Evolutionary conservation across 208 protist genomes (phyloP), one percentile per base, ranked within the genome.

Genomic region (Trypanosoma congolense): DNA sequence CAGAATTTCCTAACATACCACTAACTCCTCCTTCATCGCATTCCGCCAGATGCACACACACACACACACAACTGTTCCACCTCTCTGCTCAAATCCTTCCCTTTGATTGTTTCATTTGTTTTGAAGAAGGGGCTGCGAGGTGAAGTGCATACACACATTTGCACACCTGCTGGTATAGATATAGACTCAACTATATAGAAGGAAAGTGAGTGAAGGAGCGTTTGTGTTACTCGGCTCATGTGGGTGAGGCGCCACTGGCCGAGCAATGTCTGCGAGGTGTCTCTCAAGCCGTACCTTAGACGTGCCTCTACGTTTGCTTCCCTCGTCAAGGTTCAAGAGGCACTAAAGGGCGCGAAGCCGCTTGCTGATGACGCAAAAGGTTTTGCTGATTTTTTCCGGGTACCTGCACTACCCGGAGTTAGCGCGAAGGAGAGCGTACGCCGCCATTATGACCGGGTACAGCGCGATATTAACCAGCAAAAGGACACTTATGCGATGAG

Each of bases 311-410:
- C 50, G 9, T 61, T 83, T 41, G 30, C 31, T 18, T 56, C 67
- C 0, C 70, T 87, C 18, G 24, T 65, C 3, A 73, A 78, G 33
- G 68, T 73, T 1, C 80, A 87, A 54, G 49, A 61, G 16, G 72
- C 75, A 24, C 59, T 87, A 25, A 21, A 63, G 63, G 69, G 65
- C 10, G 19, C 65, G 64, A 19, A 56, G 40, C 44, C 45, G 19
- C 31, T 68, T 61, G 18, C 21, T 56, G 10, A 55, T 9, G 75
- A 70, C 5, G 75, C 73, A 2, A 52, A 67, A 19, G 60, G 65
- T 12, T 87, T 77, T 63, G 60, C 72, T 1, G 61, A 76, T 18
- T 87, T 78, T 30, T 80, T 82, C 47, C 38, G 54, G 24, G 56
- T 87, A 14, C 61, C 75, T 3, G 4, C 54, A 14, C 45, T 24